Conservation (phyloP, 768 basidiomycete genomes). For the Rhodocollybia butyracea region DNA sequence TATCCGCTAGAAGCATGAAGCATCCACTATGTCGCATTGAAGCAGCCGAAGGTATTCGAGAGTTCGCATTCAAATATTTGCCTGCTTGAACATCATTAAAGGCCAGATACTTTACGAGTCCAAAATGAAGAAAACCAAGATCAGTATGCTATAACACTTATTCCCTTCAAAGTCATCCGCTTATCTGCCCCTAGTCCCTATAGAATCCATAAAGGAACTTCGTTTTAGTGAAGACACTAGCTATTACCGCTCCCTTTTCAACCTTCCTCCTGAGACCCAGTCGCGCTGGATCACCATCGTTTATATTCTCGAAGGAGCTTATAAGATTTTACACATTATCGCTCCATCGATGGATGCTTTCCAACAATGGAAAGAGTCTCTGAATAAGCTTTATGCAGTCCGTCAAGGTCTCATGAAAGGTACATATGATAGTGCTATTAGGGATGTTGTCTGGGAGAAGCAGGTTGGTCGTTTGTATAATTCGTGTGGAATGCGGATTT, state of each 20-base stretch:
- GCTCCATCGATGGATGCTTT: conserved; percentile 53
- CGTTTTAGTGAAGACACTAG: conserved; percentile 46
- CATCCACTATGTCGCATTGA: conserved; percentile 68
- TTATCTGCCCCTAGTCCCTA: conserved; percentile 53
- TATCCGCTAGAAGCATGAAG: conserved; percentile 76
- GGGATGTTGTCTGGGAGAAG: conserved; percentile 73
- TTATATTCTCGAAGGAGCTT: conserved; percentile 71
- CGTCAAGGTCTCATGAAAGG: conserved; percentile 71
- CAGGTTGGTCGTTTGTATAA: conserved; percentile 20
- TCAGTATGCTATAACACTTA: conserved; percentile 37
- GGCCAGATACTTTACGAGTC: conserved; percentile 81
- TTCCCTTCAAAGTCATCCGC: neutral
- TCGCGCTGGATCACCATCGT: conserved; percentile 84
- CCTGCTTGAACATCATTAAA: too few relatives aligned
- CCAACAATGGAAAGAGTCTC: conserved; percentile 53
- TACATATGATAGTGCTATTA: conserved; percentile 56
- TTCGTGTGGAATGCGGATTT: neutral
- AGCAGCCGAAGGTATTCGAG: too few relatives aligned
- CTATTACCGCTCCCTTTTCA: conserved; percentile 63
- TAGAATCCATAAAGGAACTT: conserved; percentile 86
- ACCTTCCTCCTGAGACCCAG: conserved; percentile 57
- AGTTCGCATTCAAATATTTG: too few relatives aligned
- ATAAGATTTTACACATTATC: conserved; percentile 86
- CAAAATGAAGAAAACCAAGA: conserved; percentile 49
- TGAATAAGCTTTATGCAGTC: conserved; percentile 61